Evolutionary conservation across 2,329 filamentous ascomycete genomes (phyloP), one percentile per base, ranked within the genome.

Genomic region (Trichoderma arundinaceum): DNA sequence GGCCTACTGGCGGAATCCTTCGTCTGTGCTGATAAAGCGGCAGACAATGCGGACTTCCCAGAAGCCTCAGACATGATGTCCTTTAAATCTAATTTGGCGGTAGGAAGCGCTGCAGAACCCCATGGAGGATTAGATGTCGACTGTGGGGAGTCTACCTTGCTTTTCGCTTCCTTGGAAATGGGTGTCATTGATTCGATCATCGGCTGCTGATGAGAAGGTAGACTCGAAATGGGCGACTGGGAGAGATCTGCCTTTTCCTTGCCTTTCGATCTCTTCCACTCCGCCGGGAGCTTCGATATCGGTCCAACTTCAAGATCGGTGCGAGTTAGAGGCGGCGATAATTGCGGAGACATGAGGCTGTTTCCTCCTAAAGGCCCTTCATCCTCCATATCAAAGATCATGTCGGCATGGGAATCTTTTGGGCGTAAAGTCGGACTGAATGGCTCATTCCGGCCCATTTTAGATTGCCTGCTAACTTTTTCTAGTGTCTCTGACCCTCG

Each of bases 371-470:
- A 72, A 0, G 72, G 69, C 9, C 83, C 84, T 49, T 93, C 92
- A 43, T 96, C 93, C 66, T 97, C 94, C 93, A 97, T 97, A 69
- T 92, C 88, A 74, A 97, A 97, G 76, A 97, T 96, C 63, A 97
- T 83, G 71, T 97, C 94, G 43, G 83, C 84, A 1, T 84, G 81
- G 0, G 90, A 94, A 19, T 83, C 84, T 72, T 88, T 92, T 1
- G 90, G 83, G 63, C 86, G 88, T 51, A 95, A 80, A 17, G 80
- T 82, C 1, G 92, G 92, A 64, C 88, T 92, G 59, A 85, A 83
- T 0, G 83, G 81, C 67, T 87, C 86, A 68, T 88, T 88, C 13
- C 77, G 79, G 19, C 72, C 72, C 6, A 71, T 71, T 64, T 82
- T 86, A 1, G 80, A 80, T 66, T 81, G 85, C 59, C 78, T 79